Evolutionary conservation across 495 filamentous ascomycete genomes (phyloP).

Genomic region (Neurospora tetraspora): DNA sequence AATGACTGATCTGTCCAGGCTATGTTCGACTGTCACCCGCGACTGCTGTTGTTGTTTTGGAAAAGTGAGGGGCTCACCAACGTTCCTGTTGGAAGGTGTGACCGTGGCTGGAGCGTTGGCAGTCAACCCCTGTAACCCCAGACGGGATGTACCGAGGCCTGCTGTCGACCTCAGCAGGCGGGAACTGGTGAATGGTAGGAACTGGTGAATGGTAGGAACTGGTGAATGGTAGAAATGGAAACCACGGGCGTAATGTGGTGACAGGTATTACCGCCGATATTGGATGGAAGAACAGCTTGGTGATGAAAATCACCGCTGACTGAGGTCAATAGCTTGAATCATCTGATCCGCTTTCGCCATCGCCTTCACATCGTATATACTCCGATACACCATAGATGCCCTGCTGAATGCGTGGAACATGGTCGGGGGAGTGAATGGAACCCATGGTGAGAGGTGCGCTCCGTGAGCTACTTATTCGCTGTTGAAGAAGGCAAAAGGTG

Average conservation of each 20-base stretch:
- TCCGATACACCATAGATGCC: background rate
- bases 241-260: background rate
- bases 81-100: background rate
- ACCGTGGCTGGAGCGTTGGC: background rate
- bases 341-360: background rate
- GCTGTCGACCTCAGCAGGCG: background rate
- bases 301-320: background rate
- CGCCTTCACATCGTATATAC: background rate
- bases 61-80: background rate
- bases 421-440: background rate
- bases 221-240: background rate
- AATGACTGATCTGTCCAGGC: background rate
- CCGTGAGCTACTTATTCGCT: background rate
- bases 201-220: background rate
- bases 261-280: background rate
- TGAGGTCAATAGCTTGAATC: background rate
- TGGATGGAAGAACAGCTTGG: background rate
- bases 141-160: background rate
- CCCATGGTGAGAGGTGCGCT: background rate
- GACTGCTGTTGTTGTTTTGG: background rate
- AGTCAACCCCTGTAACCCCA: background rate
- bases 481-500: background rate
- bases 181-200: background rate
- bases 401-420: background rate
- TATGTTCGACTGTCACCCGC: background rate